phyloP scores from a whole-genome alignment of 2,329 filamentous ascomycete species.

The Cytospora schulzeri region DNA sequence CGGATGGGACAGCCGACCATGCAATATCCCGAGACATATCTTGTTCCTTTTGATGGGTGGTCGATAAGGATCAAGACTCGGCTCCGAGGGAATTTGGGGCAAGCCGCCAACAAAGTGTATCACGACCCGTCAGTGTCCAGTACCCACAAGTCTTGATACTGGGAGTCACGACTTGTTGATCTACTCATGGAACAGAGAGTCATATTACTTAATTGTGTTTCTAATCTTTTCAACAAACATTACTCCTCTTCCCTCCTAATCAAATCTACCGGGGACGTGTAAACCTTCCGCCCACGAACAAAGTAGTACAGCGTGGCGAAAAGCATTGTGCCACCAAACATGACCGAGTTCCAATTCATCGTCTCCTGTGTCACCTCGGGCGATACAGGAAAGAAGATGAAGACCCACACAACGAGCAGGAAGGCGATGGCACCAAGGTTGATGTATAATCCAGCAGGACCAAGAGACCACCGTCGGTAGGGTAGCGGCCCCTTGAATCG shows the following conservation, averaged over 20 bases:
- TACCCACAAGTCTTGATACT: background rate
- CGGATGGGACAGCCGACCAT: background rate
- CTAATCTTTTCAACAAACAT: background rate
- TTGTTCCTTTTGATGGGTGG: background rate
- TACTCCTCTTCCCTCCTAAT: slow-evolving; percentile 28
- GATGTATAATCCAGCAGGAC: slow-evolving; percentile 43
- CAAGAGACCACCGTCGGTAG: slow-evolving; percentile 44
- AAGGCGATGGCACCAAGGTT: slow-evolving; percentile 48
- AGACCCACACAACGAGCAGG: slow-evolving; percentile 48
- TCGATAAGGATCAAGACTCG: background rate
- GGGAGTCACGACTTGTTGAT: no score
- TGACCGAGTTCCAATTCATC: slow-evolving; percentile 55
- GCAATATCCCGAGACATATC: background rate
- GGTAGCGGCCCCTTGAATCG: slow-evolving; percentile 45
- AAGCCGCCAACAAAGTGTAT: background rate
- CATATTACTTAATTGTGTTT: background rate
- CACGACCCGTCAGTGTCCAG: background rate
- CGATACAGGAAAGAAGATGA: slow-evolving; percentile 49
- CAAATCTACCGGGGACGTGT: slow-evolving; percentile 31
- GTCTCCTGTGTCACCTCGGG: slow-evolving; percentile 40
- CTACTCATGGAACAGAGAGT: no score
- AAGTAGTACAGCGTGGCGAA: slow-evolving; percentile 45
- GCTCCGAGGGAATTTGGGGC: background rate
- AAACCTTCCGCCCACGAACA: slow-evolving; percentile 32
- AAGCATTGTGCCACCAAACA: slow-evolving; percentile 44